phyloP scores from a whole-genome alignment of 2,329 filamentous ascomycete species.

The Aspergillus sojae region DNA sequence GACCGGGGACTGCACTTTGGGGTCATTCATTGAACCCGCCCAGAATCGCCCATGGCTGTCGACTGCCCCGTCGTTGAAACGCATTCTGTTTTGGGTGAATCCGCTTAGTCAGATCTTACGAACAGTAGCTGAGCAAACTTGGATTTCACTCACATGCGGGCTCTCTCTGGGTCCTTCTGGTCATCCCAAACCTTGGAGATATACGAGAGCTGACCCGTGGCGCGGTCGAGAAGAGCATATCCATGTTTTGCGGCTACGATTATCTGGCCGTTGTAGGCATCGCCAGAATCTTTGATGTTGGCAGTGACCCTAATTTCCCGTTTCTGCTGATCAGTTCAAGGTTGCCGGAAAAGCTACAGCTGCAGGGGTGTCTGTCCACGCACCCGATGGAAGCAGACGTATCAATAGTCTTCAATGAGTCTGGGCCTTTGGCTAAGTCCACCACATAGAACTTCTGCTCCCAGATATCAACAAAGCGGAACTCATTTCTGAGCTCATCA shows the following conservation, averaged over 20 bases:
- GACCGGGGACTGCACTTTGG: slow-evolving; percentile 58
- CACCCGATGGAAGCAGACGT: slow-evolving; percentile 61
- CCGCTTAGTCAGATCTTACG: slow-evolving; percentile 15
- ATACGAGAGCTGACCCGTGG: slow-evolving; percentile 58
- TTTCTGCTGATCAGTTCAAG: slow-evolving; percentile 46
- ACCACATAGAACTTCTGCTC: slow-evolving; percentile 73
- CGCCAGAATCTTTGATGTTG: slow-evolving; percentile 68
- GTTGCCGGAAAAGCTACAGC: slow-evolving; percentile 1
- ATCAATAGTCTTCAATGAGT: slow-evolving; percentile 59
- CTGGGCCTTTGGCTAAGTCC: slow-evolving; percentile 64
- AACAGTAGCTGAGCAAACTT: slow-evolving; percentile 1
- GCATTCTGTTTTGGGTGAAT: slow-evolving; percentile 42
- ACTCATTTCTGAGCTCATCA: slow-evolving; percentile 41
- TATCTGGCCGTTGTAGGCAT: slow-evolving; percentile 61
- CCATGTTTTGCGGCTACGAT: slow-evolving; percentile 80
- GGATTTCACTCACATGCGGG: slow-evolving; percentile 43
- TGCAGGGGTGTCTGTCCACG: slow-evolving; percentile 16
- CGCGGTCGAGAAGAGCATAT: slow-evolving; percentile 73
- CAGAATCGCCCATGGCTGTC: slow-evolving; percentile 82
- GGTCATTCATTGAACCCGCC: slow-evolving; percentile 85
- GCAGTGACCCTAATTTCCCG: slow-evolving; percentile 64
- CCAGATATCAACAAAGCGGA: slow-evolving; percentile 69
- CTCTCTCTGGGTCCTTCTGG: slow-evolving; percentile 50
- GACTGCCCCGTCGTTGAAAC: slow-evolving; percentile 79
- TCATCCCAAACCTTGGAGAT: slow-evolving; percentile 60